Evolutionary conservation across 169 alveolate genomes (phyloP), one percentile per base, ranked within the genome.

Genomic region (Ichthyophthirius multifiliis): DNA sequence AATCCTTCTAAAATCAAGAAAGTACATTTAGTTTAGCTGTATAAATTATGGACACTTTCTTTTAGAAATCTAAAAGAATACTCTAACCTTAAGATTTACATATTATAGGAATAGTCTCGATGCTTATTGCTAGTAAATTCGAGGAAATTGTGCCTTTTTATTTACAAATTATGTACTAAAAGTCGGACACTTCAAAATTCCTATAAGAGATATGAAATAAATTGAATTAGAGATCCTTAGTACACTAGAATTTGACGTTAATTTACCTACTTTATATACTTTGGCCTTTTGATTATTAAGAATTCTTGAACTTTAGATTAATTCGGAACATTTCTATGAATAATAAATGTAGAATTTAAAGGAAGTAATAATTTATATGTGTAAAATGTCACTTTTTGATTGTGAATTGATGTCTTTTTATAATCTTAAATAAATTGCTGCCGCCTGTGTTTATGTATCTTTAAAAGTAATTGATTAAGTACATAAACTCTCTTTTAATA

Each of bases 51-150:
- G 97, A 94, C 76, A 63, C 89, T 39, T 94, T 87, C 77, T 89
- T 91, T 39, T 63, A 84, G 47, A 45, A 47, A 0, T 76, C 47
- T 20, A 55, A 55, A 15, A 76, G 63, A 76, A 31, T 71, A n/a
- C 75, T 88, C 20, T 78, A 78, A 44, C 79, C 89, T 5, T 43
- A 81, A 18, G 96, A 92, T 32, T 84, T 94, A 20, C 97, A 94
- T 79, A 67, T 89, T 12, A 86, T 87, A 4, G 97, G 97, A 46
- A 87, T 93, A 20, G 77, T 89, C 23, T 71, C 94, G 3, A 94
- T 94, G 96, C 90, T 91, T 63, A 91, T 91, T 35, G 96, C 96
- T 12, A 81, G 94, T 32, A 94, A 94, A 85, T 92, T 89, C 90
- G 94, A 90, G 78, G 98, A 94, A 55, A 83, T 92, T 13, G 83